phyloP scores from a whole-genome alignment of 768 basidiomycete genomes.

The Rossbeevera mucosa region DNA sequence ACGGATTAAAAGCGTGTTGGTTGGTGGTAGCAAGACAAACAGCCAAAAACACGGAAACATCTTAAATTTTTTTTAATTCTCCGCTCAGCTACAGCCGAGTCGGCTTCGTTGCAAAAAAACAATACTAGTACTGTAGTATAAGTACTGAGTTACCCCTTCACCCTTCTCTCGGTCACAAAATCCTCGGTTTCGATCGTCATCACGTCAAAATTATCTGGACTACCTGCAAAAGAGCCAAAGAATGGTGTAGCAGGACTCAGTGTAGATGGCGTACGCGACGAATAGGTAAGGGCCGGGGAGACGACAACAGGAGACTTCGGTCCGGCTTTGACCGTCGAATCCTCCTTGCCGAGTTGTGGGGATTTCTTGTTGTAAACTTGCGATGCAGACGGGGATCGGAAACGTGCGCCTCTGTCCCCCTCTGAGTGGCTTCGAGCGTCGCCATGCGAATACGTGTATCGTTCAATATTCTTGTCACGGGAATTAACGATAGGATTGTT shows the following conservation, averaged over 20 bases:
- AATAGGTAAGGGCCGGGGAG: slow-evolving; percentile 66
- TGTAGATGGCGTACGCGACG: slow-evolving; percentile 59
- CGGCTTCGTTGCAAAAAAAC: slow-evolving; percentile 14
- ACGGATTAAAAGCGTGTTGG: slow-evolving; percentile 8
- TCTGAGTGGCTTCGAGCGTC: slow-evolving; percentile 3
- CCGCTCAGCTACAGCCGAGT: slow-evolving; percentile 13
- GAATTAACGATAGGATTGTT: slow-evolving; percentile 19
- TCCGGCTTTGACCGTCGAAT: slow-evolving; percentile 25
- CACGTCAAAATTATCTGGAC: slow-evolving; percentile 30
- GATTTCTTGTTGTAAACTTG: slow-evolving; percentile 12
- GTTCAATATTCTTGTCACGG: slow-evolving; percentile 13
- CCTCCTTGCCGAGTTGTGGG: slow-evolving; percentile 12
- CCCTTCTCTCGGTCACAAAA: slow-evolving; percentile 19
- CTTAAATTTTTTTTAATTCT: slow-evolving; percentile 16
- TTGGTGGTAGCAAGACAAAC: slow-evolving; percentile 1
- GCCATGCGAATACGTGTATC: slow-evolving; percentile 24
- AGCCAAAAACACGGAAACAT: slow-evolving; percentile 8
- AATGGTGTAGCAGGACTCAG: slow-evolving; percentile 71
- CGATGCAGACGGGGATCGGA: slow-evolving; percentile 9
- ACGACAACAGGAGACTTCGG: slow-evolving; percentile 50
- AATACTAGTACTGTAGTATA: too few species aligned
- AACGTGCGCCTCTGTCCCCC: slow-evolving; percentile 4
- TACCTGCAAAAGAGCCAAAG: slow-evolving; percentile 50
- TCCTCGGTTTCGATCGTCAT: slow-evolving; percentile 22
- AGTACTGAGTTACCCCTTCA: too few species aligned